phyloP scores from a whole-genome alignment of 2,329 filamentous ascomycete genomes.

The Bertia moriformis region DNA sequence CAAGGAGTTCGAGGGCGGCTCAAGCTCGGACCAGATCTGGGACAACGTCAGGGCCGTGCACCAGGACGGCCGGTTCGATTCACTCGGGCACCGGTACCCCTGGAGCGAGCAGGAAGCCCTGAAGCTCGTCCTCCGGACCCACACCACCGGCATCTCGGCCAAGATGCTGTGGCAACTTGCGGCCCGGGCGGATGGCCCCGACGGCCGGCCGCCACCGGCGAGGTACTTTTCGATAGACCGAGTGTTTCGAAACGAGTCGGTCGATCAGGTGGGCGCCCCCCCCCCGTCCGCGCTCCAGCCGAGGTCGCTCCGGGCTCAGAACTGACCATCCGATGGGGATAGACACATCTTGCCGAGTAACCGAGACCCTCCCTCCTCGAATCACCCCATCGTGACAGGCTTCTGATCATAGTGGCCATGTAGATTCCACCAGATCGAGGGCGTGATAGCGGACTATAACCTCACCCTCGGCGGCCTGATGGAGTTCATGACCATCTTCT shows the following conservation, averaged over 20 bases:
- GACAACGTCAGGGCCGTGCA: slow-evolving; percentile 77
- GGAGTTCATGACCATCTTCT: slow-evolving; percentile 86
- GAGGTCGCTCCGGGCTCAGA: too few species aligned
- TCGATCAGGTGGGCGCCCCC: slow-evolving; percentile 75
- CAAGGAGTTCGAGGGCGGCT: slow-evolving; percentile 35
- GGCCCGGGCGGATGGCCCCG: slow-evolving; percentile 30
- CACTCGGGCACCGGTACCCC: slow-evolving; percentile 89
- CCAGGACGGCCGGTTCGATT: slow-evolving; percentile 80
- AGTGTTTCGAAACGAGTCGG: slow-evolving; percentile 88
- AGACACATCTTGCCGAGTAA: neutral
- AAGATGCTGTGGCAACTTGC: slow-evolving; percentile 85
- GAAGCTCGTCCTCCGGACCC: slow-evolving; percentile 78
- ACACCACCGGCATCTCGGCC: slow-evolving; percentile 84
- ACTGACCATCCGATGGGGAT: too few species aligned
- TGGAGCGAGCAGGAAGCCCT: slow-evolving; percentile 80
- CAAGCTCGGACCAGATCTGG: slow-evolving; percentile 75
- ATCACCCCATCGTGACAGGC: too few species aligned
- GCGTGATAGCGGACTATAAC: slow-evolving; percentile 92
- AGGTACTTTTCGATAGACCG: slow-evolving; percentile 97
- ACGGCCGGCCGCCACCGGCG: slow-evolving; percentile 40
- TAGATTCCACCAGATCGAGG: slow-evolving; percentile 97
- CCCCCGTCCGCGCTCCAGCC: slow-evolving; percentile 90
- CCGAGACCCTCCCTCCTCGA: too few species aligned
- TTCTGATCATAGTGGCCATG: slow-evolving; percentile 95
- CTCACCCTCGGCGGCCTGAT: slow-evolving; percentile 85